Evolutionary conservation across 768 basidiomycete genomes (phyloP), one percentile per base, ranked within the genome.

Genomic region (Amanita thiersii): DNA sequence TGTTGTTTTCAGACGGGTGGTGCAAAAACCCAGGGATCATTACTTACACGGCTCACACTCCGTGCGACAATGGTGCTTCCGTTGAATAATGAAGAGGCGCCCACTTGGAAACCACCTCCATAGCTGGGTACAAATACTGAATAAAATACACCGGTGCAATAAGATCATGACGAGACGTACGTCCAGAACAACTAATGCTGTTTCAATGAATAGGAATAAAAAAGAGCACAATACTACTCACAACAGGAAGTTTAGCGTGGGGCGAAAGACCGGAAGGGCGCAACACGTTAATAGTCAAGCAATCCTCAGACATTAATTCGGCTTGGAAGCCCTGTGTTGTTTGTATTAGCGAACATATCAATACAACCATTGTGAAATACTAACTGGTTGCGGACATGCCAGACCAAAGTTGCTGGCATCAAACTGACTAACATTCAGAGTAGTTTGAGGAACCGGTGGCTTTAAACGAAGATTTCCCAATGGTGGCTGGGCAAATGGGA

Each of bases 241-340:
- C 44, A 12, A 56, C 47, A 11, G 53, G 52, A 10, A 54, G 46
- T 24, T 19, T 25, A 6, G 21, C 38, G n/a, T 43, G 29, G 2
- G 34, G 1, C 2, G 35, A 15, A 4, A 54, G 0, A 2, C 62
- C 62, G 1, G 56, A 49, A 0, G 75, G 75, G 4, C 61, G 56
- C 35, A 61, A 66, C 20, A 77, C 55, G 50, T 76, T 75, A 34
- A 76, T 46, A 5, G 55, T 65, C 32, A 77, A 54, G 45, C 73
- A 75, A 47, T 75, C 65, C 48, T 77, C 75, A 2, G 62, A 64
- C 37, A 57, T 51, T 6, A 42, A 20, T 55, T 20, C 21, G 9
- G 19, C 30, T 11, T 37, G 39, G 12, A 17, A 8, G 10, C 35
- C 25, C 17, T 47, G 15, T 6, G 21, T 20, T 11, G 19, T 15